Conservation (phyloP, 345 rosid species). For the Eucalyptus sideroxylon region DNA sequence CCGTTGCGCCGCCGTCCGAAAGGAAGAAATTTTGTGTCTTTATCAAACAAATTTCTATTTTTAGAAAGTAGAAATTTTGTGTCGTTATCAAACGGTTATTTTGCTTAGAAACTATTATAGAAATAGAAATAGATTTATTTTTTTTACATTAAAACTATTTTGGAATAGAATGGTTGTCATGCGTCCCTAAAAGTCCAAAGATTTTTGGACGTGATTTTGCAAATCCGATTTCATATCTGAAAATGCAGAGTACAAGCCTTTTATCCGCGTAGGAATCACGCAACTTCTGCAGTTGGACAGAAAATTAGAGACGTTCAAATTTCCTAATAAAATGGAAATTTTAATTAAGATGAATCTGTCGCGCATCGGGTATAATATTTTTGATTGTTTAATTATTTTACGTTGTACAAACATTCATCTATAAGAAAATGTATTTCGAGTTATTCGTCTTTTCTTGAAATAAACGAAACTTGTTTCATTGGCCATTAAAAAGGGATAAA, state of each 20-base stretch:
- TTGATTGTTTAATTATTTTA: not conserved
- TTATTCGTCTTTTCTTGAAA: not conserved
- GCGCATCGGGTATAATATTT: fast-evolving
- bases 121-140: too few species aligned
- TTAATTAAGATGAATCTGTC: fast-evolving
- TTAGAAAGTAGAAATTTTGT: too few species aligned
- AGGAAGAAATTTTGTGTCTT: too few species aligned
- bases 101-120: too few species aligned
- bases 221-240: not conserved
- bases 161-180: too few species aligned
- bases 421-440: too few species aligned
- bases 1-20: too few species aligned
- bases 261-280: fast-evolving
- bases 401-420: not conserved
- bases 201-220: not conserved
- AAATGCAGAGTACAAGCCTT: not conserved
- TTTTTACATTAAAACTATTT: too few species aligned
- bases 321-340: not conserved
- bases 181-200: too few species aligned
- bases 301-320: not conserved
- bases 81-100: too few species aligned
- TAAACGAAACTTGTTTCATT: not conserved
- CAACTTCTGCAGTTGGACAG: fast-evolving
- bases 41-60: too few species aligned
- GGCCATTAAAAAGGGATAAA: not conserved